phyloP scores from a whole-genome alignment of 140 eudicot genomes.

The Senecio squalidus region DNA sequence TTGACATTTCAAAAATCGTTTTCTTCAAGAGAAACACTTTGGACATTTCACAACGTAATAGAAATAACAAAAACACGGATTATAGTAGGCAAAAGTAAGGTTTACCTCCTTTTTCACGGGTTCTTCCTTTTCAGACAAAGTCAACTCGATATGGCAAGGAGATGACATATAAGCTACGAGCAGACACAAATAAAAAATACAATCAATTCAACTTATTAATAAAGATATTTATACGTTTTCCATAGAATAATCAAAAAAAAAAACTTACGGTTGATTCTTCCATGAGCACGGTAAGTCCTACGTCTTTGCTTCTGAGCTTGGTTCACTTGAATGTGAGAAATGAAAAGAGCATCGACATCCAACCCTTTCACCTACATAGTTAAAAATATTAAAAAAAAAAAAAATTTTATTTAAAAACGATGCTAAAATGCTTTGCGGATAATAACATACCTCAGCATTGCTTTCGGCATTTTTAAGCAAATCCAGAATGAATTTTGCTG shows the following conservation, averaged over 20 bases:
- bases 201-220: no score
- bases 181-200: no score
- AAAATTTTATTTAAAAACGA: no score
- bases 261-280: slow-evolving; percentile 51
- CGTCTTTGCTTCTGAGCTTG: slow-evolving; percentile 62
- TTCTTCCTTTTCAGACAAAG: slow-evolving; percentile 29
- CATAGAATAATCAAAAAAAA: no score
- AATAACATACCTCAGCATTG: slow-evolving; percentile 37
- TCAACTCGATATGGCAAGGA: slow-evolving; percentile 49
- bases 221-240: no score
- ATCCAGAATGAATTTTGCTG: slow-evolving; percentile 45
- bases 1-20: no score
- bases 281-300: slow-evolving; percentile 61
- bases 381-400: no score
- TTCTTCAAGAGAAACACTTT: no score
- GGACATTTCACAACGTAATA: no score
- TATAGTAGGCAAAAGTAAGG: not conserved
- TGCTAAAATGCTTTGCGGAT: no score
- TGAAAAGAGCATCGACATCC: slow-evolving; percentile 49
- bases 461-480: slow-evolving; percentile 53
- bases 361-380: slow-evolving; percentile 45
- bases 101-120: slow-evolving; percentile 20
- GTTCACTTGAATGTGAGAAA: slow-evolving; percentile 58
- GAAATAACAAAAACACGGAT: not conserved
- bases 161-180: slow-evolving; percentile 38